A percentile compares a stretch with the other conserved stretches of the same genome.
phyloP scores from a whole-genome alignment of 2,329 filamentous ascomycete genomes.

The Magnaporthiopsis rhizophila region DNA sequence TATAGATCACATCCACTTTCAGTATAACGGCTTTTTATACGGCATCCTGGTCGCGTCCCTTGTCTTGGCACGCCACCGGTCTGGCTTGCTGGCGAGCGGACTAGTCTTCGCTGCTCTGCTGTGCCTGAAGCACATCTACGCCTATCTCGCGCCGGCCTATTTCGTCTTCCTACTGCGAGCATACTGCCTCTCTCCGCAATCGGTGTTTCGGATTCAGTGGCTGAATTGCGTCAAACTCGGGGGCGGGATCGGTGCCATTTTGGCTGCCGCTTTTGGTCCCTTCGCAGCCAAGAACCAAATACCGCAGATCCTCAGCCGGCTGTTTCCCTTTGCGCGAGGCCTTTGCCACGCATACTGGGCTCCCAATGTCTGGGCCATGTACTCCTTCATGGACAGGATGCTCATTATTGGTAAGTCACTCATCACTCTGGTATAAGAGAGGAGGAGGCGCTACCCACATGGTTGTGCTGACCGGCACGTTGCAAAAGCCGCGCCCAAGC shows the following conservation, averaged over 20 bases:
- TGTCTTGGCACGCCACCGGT: slow-evolving; percentile 68
- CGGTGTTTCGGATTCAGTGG: slow-evolving; percentile 67
- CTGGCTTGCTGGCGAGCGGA: slow-evolving; percentile 69
- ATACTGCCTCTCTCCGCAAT: slow-evolving; percentile 77
- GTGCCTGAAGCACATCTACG: slow-evolving; percentile 96
- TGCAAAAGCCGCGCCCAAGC: slow-evolving; percentile 66
- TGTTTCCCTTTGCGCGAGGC: slow-evolving; percentile 91
- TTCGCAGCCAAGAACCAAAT: slow-evolving; percentile 78
- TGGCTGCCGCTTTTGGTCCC: slow-evolving; percentile 79
- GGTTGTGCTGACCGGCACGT: slow-evolving; percentile 1
- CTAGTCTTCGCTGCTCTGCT: slow-evolving; percentile 76
- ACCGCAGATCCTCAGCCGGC: slow-evolving; percentile 69
- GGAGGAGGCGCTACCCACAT: neutral
- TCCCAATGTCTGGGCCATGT: slow-evolving; percentile 93
- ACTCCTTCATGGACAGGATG: slow-evolving; percentile 80
- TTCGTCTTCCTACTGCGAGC: slow-evolving; percentile 85
- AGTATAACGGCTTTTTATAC: slow-evolving; percentile 97
- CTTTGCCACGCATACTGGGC: slow-evolving; percentile 98
- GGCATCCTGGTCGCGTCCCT: slow-evolving; percentile 82
- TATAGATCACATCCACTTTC: slow-evolving; percentile 97
- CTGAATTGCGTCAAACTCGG: slow-evolving; percentile 80
- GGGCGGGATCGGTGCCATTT: slow-evolving; percentile 59
- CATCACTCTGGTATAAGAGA: neutral
- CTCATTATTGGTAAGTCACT: slow-evolving; percentile 64
- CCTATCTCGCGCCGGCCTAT: slow-evolving; percentile 92